Evolutionary conservation across 1,284 basidiomycete species (phyloP), one percentile per base, ranked within the genome.

Genomic region (Apiotrichum sp.): DNA sequence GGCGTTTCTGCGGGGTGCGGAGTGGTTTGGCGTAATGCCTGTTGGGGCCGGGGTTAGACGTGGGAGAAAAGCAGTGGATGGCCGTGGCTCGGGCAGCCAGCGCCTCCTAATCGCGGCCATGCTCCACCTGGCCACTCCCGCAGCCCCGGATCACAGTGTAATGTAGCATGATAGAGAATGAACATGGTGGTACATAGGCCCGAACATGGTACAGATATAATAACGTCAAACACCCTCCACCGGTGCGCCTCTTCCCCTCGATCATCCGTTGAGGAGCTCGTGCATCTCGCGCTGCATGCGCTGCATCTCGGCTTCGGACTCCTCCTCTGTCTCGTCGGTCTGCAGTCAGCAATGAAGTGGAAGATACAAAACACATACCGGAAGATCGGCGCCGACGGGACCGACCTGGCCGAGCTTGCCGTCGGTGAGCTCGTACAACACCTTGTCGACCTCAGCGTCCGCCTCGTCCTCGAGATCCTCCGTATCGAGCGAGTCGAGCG

Each of bases 401-500:
- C 87, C 88, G 48, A 83, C 87, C 72, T 88, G 84, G 6, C 92
- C 93, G 4, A 97, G 80, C 78, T 97, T 97, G 61, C 95, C 96
- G 66, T 97, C 87, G 6, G 96, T 99, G 58, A 99, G 81, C 60
- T 98, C 91, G 67, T 87, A 97, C 41, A 99, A 75, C 3, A 99
- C 90, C 73, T 95, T 97, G 74, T 98, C 95, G 10, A 99, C 91
- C 71, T 98, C 96, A 22, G 84, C 90, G 68, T 98, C 91, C 0
- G 96, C 96, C 76, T 98, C 96, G 65, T 95, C 93, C 68, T 96
- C 92, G 49, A 98, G 74, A 65, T 93, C 93, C 52, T 96, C 93
- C 59, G 96, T 93, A 8, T 91, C 87, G 73, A 90, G 80, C 14
- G 66, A 64, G 47, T 89, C 85, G 29, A 95, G 78, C 35, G 84